A percentile compares a stretch with the other conserved stretches of the same genome.
Evolutionary conservation across 2,329 filamentous ascomycete genomes (phyloP).

Genomic region (Fusarium sp.): DNA sequence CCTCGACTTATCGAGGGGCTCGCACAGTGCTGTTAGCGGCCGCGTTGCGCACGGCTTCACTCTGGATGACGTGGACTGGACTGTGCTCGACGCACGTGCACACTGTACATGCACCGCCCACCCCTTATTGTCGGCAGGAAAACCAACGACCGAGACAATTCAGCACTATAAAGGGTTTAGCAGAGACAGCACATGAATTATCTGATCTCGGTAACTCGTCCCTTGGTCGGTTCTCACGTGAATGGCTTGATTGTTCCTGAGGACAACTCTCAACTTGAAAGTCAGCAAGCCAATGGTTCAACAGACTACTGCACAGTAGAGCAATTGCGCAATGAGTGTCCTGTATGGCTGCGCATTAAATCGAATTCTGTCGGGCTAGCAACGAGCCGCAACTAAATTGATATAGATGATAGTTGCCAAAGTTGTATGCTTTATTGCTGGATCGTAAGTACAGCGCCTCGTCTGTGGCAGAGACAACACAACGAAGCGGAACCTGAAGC

Average conservation of each 20-base stretch:
- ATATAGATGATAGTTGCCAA: background rate
- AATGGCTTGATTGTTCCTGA: background rate
- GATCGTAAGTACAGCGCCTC: background rate
- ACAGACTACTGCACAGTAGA: background rate
- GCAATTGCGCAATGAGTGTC: background rate
- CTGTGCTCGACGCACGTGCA: background rate
- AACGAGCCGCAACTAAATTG: background rate
- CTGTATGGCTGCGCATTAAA: background rate
- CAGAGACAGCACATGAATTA: background rate
- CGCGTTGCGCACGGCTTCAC: slow-evolving; percentile 6
- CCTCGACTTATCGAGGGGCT: slow-evolving; percentile 13
- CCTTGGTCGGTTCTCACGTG: background rate
- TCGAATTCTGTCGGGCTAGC: background rate
- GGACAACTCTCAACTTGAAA: background rate
- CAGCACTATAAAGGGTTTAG: background rate
- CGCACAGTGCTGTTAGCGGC: slow-evolving; percentile 18
- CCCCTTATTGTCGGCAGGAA: background rate
- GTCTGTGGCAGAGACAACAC: background rate
- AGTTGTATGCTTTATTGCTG: background rate
- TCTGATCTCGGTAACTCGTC: background rate
- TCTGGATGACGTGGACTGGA: background rate
- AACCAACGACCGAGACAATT: background rate
- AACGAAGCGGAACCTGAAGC: background rate
- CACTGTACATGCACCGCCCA: background rate
- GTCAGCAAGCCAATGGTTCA: background rate